Evolutionary conservation across 257 asterid genomes (phyloP), one percentile per base, ranked within the genome.

Genomic region (Solanum verrucosum): DNA sequence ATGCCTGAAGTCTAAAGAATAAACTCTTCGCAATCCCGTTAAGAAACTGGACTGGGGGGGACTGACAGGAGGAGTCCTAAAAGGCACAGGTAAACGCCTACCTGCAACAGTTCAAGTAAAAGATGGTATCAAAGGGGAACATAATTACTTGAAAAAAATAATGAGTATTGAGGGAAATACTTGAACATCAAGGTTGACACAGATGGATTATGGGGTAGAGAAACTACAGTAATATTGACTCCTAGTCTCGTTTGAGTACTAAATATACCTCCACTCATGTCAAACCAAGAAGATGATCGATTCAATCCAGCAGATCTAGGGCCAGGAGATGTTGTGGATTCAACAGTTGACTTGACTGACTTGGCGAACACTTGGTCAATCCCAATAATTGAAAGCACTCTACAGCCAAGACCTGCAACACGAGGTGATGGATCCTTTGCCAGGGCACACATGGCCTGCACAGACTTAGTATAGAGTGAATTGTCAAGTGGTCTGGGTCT

Each of bases 391-490:
- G 98, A 91, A 89, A 97, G 90, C 44, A 95, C 98, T 75, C 95
- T 90, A n/a, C 95, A 93, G 73, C 99, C 99, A 87, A 97, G 98
- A 90, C 91, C 86, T 49, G 98, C 93, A 65, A 97, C 94, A 63
- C 98, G 98, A 33, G 99, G 98, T 20, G 99, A 97, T 84, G 99
- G 98, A 89, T 97, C 99, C 94, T 93, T 97, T 15, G 98, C 99
- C 88, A 97, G 89, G 87, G 92, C 92, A 92, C 93, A 94, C 95
- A 97, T 96, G 73, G 98, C 98, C 90, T 93, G 90, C 84, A 97
- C 96, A 90, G 96, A 94, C 88, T 94, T 95, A 38, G 95, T 93
- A 94, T 94, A 97, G 65, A 96, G 84, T 34, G 94, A 93, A 92
- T 95, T 96, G 88, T 96, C 98, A 37, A 97, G 93, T 42, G 96